Evolutionary conservation across 306 rosid species (phyloP), one percentile per base, ranked within the genome.

Genomic region (Vigna angularis): DNA sequence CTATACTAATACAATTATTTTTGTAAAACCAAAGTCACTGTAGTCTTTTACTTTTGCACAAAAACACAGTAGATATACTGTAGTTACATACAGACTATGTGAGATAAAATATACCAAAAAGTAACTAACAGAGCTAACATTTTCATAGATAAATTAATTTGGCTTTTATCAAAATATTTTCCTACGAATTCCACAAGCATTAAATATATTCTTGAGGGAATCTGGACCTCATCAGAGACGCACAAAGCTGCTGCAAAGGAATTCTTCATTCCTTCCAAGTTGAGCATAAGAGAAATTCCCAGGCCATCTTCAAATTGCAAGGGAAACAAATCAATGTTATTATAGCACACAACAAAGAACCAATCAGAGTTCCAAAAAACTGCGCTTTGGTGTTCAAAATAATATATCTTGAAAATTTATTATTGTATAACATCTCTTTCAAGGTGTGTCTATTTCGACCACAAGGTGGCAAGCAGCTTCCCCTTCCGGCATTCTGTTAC

Each of bases 401-500:
- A 76, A 57, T 49, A 40, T 14, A 66, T 59, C 34, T 12, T 50
- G 34, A 45, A 57, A 16, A 34, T 38, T 73, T 62, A 73, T 48
- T 70, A 66, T 62, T 18, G 18, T 48, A 34, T 66, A 71, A 49
- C 59, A 59, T 61, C 63, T 24, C 48, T 32, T 53, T 75, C 51
- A 34, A 63, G 47, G 75, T 22, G 57, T 8, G 48, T 44, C 80
- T 83, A 88, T 70, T 40, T 26, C 4, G 81, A 50, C 97, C 97
- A 92, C 76, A 88, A 87, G 47, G 88, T 24, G 59, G 92, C 82
- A 63, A 94, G 88, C 53, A 93, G 82, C 57, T 71, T 89, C 77
- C 95, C 97, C 36, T 87, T 83, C 65, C 57, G 85, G 86, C 97
- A 89, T 74, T 77, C 65, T 44, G 20, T 53, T 83, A 95, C 88